phyloP scores from a whole-genome alignment of 2,329 filamentous ascomycete genomes.

The Kalaharituber pfeilii region DNA sequence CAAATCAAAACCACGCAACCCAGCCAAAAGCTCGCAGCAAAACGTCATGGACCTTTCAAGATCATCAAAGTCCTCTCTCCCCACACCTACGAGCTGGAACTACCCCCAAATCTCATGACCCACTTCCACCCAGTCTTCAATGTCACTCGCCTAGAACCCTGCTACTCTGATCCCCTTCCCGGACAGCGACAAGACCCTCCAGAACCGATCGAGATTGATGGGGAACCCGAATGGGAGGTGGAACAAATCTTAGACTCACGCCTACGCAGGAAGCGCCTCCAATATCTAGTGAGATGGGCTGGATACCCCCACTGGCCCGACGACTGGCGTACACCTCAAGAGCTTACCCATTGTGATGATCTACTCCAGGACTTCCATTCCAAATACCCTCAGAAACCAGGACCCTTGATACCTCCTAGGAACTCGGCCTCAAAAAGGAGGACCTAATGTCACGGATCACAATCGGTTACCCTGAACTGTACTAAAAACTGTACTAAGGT shows the following conservation, averaged over 20 bases:
- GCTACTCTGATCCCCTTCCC: neutral
- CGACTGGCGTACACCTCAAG: too few species aligned
- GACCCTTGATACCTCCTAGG: too few species aligned
- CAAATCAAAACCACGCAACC: neutral
- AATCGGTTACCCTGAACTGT: too few species aligned
- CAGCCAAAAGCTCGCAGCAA: conserved; percentile 8
- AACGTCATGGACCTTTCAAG: conserved; percentile 4
- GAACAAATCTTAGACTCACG: neutral
- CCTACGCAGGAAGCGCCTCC: neutral
- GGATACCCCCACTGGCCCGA: too few species aligned
- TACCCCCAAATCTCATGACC: conserved; percentile 3
- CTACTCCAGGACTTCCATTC: too few species aligned
- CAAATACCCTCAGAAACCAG: too few species aligned
- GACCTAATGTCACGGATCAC: too few species aligned
- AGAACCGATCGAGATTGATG: neutral
- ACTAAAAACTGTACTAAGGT: too few species aligned
- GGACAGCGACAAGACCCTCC: neutral
- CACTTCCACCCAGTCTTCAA: conserved; percentile 6
- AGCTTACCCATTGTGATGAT: too few species aligned
- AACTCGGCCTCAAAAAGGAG: too few species aligned
- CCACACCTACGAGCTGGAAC: neutral
- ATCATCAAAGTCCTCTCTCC: neutral
- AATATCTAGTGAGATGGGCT: neutral
- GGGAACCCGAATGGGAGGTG: neutral
- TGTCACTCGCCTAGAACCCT: neutral